A percentile compares a stretch with the other conserved stretches of the same genome.
phyloP scores from a whole-genome alignment of 805 yeast genomes.

The Gaillardinia entomophila region DNA sequence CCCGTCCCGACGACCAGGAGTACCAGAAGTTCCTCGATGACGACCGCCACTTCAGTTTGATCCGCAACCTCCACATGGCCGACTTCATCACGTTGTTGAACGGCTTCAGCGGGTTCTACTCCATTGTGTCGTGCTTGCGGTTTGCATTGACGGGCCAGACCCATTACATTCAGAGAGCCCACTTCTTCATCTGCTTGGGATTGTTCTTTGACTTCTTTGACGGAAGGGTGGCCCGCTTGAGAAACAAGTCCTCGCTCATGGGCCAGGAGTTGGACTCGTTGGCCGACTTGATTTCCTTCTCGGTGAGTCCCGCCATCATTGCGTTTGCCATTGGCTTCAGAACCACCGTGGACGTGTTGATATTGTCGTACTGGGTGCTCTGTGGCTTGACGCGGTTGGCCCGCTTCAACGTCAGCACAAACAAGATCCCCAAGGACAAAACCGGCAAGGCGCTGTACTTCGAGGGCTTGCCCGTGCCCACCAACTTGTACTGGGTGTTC shows the following conservation, averaged over 20 bases:
- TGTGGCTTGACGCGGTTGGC: constrained; percentile 95
- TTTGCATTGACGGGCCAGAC: constrained; percentile 65
- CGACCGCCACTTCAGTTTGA: constrained; percentile 77
- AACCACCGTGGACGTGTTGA: constrained; percentile 70
- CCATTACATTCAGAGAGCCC: constrained; percentile 80
- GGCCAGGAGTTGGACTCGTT: constrained; percentile 97
- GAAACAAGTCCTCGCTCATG: constrained; percentile 87
- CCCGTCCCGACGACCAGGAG: constrained; percentile 73
- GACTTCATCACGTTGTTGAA: constrained; percentile 92
- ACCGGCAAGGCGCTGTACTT: constrained; percentile 85
- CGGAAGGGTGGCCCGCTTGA: constrained; percentile 92
- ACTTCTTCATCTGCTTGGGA: constrained; percentile 83
- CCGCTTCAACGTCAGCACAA: constrained; percentile 90
- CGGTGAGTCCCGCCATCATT: constrained; percentile 91
- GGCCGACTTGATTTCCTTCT: constrained; percentile 91
- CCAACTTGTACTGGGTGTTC: constrained; percentile 69
- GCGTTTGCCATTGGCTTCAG: constrained; percentile 91
- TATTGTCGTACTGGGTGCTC: constrained; percentile 77
- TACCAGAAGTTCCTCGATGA: constrained; percentile 77
- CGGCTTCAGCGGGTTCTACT: constrained; percentile 90
- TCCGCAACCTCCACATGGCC: constrained; percentile 88
- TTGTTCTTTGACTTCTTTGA: constrained; percentile 94
- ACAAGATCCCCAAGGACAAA: constrained; percentile 84
- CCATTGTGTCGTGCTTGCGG: constrained; percentile 80
- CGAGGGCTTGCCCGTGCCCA: constrained; percentile 96